A percentile compares a stretch with the other conserved stretches of the same genome.
Evolutionary conservation across 306 rosid species (phyloP).

Genomic region (Myrica gale): DNA sequence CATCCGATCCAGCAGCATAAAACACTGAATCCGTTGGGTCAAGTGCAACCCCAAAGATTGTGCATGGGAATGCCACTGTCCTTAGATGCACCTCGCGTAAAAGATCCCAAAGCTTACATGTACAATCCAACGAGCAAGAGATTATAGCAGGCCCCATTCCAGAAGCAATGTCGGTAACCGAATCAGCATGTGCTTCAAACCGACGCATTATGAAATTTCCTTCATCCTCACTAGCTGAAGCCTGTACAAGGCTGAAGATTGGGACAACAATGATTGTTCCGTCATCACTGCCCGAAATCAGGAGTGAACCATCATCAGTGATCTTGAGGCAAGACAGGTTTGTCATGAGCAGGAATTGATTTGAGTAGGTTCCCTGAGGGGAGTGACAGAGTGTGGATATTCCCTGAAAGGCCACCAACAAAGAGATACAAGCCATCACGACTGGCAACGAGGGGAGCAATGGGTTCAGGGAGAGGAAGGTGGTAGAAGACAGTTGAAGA

Average conservation of each 20-base stretch:
- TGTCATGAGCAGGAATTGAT: conserved; percentile 39
- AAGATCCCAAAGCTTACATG: conserved; percentile 67
- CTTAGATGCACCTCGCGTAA: conserved; percentile 24
- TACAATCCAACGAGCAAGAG: conserved; percentile 59
- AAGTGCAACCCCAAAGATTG: conserved; percentile 42
- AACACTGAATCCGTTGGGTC: conserved; percentile 38
- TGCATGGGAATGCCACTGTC: conserved; percentile 47
- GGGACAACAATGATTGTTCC: conserved; percentile 57
- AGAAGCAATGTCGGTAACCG: conserved; percentile 46
- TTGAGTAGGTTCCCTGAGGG: conserved; percentile 53
- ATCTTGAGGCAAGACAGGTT: conserved; percentile 46
- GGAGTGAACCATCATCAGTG: conserved; percentile 56
- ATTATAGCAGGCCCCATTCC: conserved; percentile 38
- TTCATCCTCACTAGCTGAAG: background rate
- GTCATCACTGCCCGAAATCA: conserved; percentile 68
- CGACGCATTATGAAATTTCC: conserved; percentile 31
- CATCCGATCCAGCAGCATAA: conserved; percentile 68
- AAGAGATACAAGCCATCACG: conserved; percentile 48
- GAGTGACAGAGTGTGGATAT: conserved; percentile 40
- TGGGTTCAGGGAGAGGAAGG: conserved; percentile 54
- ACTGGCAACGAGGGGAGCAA: conserved; percentile 57
- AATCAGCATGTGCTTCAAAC: conserved; percentile 54
- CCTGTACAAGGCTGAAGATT: conserved; percentile 46
- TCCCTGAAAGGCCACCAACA: conserved; percentile 71
- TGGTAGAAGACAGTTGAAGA: conserved; percentile 40